A percentile compares a stretch with the other conserved stretches of the same genome.
These are phyloP conservation scores for Tolypocladium ovalisporum DNA, from an alignment of 2,329 filamentous ascomycete species.

Conservation along the genomic window DNA sequence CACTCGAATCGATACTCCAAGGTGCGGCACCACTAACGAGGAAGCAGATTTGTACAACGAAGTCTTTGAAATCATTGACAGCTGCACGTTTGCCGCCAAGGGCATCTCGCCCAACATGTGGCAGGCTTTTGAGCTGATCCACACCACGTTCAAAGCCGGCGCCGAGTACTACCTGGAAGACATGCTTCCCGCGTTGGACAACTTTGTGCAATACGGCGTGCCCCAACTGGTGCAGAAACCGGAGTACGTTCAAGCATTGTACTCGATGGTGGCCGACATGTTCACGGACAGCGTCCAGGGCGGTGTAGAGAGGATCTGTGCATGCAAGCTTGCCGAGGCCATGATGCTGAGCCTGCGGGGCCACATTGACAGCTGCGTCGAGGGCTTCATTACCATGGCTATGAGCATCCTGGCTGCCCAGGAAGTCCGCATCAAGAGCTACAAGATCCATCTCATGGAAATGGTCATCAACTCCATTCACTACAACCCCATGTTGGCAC, in stretches of 20 bases:
- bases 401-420: slow-evolving; percentile 70
- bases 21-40: slow-evolving; percentile 3
- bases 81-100: slow-evolving; percentile 97
- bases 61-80: slow-evolving; percentile 97
- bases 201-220: slow-evolving; percentile 91
- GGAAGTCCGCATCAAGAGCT: slow-evolving; percentile 81
- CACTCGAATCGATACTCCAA: slow-evolving; percentile 3
- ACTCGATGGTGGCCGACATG: slow-evolving; percentile 90
- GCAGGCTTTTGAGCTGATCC: slow-evolving; percentile 94
- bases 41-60: slow-evolving; percentile 85
- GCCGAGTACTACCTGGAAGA: slow-evolving; percentile 97
- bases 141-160: slow-evolving; percentile 92
- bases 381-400: slow-evolving; percentile 78
- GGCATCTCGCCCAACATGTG: slow-evolving; percentile 95
- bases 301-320: slow-evolving; percentile 89
- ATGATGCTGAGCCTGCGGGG: slow-evolving; percentile 93
- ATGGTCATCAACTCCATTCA: slow-evolving; percentile 98
- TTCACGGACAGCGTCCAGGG: slow-evolving; percentile 88
- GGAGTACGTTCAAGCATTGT: slow-evolving; percentile 76
- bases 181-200: slow-evolving; percentile 95
- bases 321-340: slow-evolving; percentile 93
- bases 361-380: slow-evolving; percentile 77
- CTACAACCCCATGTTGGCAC: slow-evolving; percentile 80
- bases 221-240: slow-evolving; percentile 72
- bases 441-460: slow-evolving; percentile 94